Evolutionary conservation across 164 flowering plant species (phyloP).

Genomic region (Liriodendron chinense): DNA sequence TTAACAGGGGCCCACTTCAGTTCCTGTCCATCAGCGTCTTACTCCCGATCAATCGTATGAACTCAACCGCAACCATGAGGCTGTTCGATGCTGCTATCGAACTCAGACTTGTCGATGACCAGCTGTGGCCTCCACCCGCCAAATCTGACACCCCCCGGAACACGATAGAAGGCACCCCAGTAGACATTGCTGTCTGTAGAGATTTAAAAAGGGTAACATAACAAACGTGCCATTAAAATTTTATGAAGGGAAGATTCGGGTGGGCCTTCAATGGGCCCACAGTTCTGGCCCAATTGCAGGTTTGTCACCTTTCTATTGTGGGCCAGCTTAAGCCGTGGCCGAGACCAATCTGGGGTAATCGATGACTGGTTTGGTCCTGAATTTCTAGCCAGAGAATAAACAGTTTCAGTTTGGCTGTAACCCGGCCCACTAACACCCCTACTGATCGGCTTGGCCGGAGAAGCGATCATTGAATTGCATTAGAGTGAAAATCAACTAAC

Average conservation of each 20-base stretch:
- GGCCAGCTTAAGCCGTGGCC: no score
- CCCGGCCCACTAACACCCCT: neutral
- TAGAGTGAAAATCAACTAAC: conserved; percentile 15
- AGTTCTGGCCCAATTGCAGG: no score
- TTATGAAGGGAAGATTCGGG: no score
- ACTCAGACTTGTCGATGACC: conserved; percentile 22
- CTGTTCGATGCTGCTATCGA: conserved; percentile 47
- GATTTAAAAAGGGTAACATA: neutral
- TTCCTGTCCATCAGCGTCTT: neutral
- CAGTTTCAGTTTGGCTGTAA: no score
- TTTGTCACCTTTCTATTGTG: no score
- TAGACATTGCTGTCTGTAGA: conserved; percentile 42
- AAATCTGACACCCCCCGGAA: conserved; percentile 54
- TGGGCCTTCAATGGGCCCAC: no score
- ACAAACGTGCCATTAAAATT: neutral
- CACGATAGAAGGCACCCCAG: conserved; percentile 39
- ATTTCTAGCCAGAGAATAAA: neutral
- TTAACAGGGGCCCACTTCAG: no score
- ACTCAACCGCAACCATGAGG: conserved; percentile 39
- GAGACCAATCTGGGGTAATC: no score
- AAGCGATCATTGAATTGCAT: no score
- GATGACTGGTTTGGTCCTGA: neutral
- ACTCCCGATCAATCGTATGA: conserved; percentile 13
- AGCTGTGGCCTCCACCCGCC: conserved; percentile 36
- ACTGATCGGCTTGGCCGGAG: neutral